These are phyloP conservation scores for Puccinellia tenuiflora DNA, from an alignment of 176 grass and related monocot species.

Conservation along the genomic window DNA sequence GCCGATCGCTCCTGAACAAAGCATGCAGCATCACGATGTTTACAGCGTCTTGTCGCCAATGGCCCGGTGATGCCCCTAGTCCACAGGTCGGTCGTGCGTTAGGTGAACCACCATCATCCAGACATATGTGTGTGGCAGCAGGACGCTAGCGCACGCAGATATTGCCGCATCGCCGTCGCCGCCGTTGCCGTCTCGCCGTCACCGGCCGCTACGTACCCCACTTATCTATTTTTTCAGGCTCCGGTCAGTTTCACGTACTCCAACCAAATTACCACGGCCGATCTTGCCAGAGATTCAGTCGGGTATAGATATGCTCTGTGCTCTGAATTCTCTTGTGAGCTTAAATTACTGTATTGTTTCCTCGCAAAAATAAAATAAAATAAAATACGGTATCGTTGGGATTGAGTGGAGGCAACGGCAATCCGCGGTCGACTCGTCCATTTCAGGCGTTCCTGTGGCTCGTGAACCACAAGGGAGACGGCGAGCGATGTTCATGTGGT, in stretches of 20 bases:
- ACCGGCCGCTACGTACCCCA: neutral
- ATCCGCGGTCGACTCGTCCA: neutral
- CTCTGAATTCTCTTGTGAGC: neutral
- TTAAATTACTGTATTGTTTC: too few species aligned
- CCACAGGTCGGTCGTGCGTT: neutral
- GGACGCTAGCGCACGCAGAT: neutral
- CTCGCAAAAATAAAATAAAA: too few species aligned
- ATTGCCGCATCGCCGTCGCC: conserved; percentile 28
- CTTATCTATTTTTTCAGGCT: neutral
- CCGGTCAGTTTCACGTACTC: neutral
- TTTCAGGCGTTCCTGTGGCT: neutral
- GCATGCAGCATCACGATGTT: neutral
- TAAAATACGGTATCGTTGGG: neutral
- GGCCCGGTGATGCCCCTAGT: neutral
- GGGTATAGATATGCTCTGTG: neutral
- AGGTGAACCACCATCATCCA: neutral
- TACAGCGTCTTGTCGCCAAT: neutral
- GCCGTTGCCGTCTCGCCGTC: conserved; percentile 3
- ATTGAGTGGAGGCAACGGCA: conserved; percentile 23
- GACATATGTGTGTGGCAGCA: neutral
- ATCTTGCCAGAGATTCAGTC: neutral
- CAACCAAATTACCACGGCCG: neutral
- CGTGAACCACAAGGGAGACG: neutral
- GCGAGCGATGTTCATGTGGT: conserved; percentile 14
- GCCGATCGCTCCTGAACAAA: conserved; percentile 10